These are phyloP conservation scores for Dipodascus geniculatus DNA, from an alignment of 805 yeast species.

Conservation along the genomic window DNA sequence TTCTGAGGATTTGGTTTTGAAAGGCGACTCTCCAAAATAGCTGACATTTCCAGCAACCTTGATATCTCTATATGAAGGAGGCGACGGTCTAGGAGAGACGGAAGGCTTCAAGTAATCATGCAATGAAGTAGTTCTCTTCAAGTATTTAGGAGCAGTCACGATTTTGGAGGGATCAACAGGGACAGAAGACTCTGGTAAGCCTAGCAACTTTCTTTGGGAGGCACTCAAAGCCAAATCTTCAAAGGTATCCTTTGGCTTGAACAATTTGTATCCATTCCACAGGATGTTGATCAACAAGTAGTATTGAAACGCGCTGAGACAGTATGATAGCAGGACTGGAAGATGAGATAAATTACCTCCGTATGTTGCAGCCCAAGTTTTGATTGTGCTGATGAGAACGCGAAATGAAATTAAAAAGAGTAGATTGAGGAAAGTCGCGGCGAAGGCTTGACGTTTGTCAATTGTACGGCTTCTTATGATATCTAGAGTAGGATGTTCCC, in stretches of 20 bases:
- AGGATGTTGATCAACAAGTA: conserved; percentile 14
- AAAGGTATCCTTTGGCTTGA: conserved; percentile 13
- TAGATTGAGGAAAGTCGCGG: not conserved
- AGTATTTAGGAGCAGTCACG: conserved; percentile 17
- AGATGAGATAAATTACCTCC: conserved; percentile 10
- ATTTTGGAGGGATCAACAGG: conserved; percentile 8
- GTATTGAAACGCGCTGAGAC: conserved; percentile 9
- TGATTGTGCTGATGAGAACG: not conserved
- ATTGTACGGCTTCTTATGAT: conserved; percentile 27
- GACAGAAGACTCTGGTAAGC: conserved; percentile 18
- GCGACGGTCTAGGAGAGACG: not conserved
- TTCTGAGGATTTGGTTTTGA: not conserved
- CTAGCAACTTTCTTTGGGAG: conserved; percentile 19
- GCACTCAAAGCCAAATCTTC: conserved; percentile 19
- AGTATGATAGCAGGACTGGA: conserved; percentile 16
- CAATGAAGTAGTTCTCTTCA: conserved; percentile 14
- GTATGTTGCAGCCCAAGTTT: not conserved
- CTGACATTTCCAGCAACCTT: not conserved
- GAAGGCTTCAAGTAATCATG: conserved; percentile 12
- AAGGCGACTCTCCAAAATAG: not conserved
- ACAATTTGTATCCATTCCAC: conserved; percentile 6
- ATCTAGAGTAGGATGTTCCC: conserved; percentile 16
- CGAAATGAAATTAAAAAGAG: not conserved
- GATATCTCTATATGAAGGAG: not conserved
- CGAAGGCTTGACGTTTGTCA: conserved; percentile 21